Evolutionary conservation across 139 green algal genomes (phyloP), one percentile per base, ranked within the genome.

Genomic region (Ostreobium quekettii): DNA sequence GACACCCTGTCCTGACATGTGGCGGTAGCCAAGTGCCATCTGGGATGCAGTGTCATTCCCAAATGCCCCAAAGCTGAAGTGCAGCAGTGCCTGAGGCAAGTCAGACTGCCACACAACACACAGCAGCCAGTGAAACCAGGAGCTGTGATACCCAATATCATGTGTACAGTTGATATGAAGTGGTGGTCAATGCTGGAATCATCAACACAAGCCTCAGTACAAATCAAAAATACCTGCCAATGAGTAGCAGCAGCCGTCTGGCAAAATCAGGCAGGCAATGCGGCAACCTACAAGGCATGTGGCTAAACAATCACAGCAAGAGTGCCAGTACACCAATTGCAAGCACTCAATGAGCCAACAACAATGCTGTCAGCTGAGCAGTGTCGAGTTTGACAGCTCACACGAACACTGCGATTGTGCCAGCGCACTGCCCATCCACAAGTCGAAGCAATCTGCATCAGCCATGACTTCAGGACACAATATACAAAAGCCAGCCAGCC

Each of bases 1-100:
- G 64, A 93, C 91, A 2, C 83, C 85, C 8, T 91, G 58, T 3
- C 92, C 91, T 30, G 85, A 72, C 60, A 83, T 64, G 73, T 94
- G 84, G 30, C 84, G 77, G 79, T 90, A 93, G n/a, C 85, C 92
- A n/a, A 97, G 79, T 1, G 78, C 82, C 78, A 95, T 78, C 37
- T 84, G 76, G 0, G 84, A 80, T 3, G 82, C 59, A 15, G 76
- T 67, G 66, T 95, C 83, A 22, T 83, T 87, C 1, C 77, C 79
- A 6, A 73, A 35, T 0, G 91, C 88, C 1, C 76, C 91, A 78
- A 95, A 92, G 59, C 86, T 91, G 60, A 88, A 88, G 72, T 96
- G 77, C 48, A 90, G 65, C 42, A 95, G 62, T 0, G 85, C 87
- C 15, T 71, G 65, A 1, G 80, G 64, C 11, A 76, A 60, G 49